phyloP scores from a whole-genome alignment of 2,329 filamentous ascomycete species.

The Colletotrichum sp. region DNA sequence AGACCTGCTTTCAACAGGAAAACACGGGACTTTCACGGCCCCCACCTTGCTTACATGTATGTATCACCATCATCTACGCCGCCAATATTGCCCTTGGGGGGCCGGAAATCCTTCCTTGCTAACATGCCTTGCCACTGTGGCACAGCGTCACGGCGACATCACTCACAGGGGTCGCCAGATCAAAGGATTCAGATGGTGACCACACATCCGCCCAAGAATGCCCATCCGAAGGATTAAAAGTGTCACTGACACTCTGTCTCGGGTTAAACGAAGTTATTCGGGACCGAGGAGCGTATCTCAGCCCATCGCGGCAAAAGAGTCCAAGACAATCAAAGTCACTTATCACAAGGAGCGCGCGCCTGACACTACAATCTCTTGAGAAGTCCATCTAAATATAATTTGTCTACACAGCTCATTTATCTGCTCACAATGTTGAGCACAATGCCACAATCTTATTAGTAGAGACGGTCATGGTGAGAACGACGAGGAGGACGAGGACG shows the following conservation, averaged over 20 bases:
- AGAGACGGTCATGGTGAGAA: neutral
- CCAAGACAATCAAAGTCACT: neutral
- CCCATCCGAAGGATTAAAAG: neutral
- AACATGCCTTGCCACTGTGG: neutral
- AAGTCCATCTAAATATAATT: neutral
- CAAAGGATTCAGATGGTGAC: neutral
- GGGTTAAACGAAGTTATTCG: neutral
- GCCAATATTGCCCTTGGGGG: neutral
- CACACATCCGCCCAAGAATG: neutral
- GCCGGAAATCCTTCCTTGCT: neutral
- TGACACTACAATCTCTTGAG: rapidly evolving
- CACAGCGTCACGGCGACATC: neutral
- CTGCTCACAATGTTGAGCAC: neutral
- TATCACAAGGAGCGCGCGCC: neutral
- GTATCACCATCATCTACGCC: neutral
- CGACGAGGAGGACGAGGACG: neutral
- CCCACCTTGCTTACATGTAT: neutral
- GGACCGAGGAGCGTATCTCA: neutral
- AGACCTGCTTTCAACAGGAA: neutral
- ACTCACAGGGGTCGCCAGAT: neutral
- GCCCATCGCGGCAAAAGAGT: neutral
- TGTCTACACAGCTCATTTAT: neutral
- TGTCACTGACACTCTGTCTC: neutral
- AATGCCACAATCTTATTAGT: neutral
- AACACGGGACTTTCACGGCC: neutral